Percentiles rank a stretch among this genome's conserved stretches.
These are phyloP conservation scores for Fusarium sp. DNA, from an alignment of 2,329 filamentous ascomycete species.

Conservation along the genomic window DNA sequence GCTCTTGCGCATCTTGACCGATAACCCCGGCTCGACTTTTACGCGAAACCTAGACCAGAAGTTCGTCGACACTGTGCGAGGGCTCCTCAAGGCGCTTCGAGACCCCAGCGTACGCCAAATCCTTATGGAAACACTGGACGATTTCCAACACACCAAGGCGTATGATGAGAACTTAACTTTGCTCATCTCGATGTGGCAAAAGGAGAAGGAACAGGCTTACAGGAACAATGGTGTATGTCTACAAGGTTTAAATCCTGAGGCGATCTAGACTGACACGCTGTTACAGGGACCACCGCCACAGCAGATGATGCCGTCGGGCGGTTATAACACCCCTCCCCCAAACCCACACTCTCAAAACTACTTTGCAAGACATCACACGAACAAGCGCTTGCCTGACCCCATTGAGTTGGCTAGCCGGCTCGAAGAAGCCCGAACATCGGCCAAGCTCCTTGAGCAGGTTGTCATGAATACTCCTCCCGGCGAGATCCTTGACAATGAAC, in stretches of 20 bases:
- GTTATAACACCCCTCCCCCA: slow-evolving; percentile 21
- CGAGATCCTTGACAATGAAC: slow-evolving; percentile 85
- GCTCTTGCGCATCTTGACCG: slow-evolving; percentile 90
- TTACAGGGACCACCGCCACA: slow-evolving; percentile 41
- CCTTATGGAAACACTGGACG: slow-evolving; percentile 86
- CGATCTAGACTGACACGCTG: slow-evolving; percentile 25
- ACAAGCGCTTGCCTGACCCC: slow-evolving; percentile 71
- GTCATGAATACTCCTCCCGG: slow-evolving; percentile 84
- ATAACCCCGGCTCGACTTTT: slow-evolving; percentile 92
- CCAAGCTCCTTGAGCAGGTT: slow-evolving; percentile 91
- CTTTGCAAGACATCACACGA: slow-evolving; percentile 66
- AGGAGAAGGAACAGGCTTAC: slow-evolving; percentile 79
- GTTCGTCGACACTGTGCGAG: slow-evolving; percentile 82
- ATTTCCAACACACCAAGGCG: slow-evolving; percentile 78
- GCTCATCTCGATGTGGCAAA: slow-evolving; percentile 89
- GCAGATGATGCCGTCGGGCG: slow-evolving; percentile 29
- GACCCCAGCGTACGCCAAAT: slow-evolving; percentile 87
- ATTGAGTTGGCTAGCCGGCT: slow-evolving; percentile 85
- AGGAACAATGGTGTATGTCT: slow-evolving; percentile 64
- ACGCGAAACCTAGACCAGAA: slow-evolving; percentile 91
- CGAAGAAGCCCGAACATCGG: slow-evolving; percentile 90
- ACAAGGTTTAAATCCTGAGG: neutral
- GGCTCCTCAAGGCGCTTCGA: slow-evolving; percentile 76
- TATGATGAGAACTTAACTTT: slow-evolving; percentile 79
- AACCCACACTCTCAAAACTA: slow-evolving; percentile 67